Percentiles rank a stretch among this genome's conserved stretches.
phyloP scores from a whole-genome alignment of 2,329 filamentous ascomycete genomes.

The Beauveria scarabaeidicola region DNA sequence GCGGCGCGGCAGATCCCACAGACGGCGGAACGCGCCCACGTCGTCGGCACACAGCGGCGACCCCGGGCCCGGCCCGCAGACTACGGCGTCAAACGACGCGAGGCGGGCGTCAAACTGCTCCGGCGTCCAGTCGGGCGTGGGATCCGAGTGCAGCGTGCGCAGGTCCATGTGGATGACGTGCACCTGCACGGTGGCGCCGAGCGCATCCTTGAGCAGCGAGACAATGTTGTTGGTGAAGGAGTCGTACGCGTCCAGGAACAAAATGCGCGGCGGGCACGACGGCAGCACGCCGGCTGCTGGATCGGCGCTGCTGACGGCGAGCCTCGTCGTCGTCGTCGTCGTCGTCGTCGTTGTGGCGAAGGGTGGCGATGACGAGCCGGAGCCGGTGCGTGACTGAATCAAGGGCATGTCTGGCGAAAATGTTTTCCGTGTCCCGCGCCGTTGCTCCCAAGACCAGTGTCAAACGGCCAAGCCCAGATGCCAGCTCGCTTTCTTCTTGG shows the following conservation, averaged over 20 bases:
- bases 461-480: not conserved
- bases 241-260: slow-evolving; percentile 94
- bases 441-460: not conserved
- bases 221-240: slow-evolving; percentile 96
- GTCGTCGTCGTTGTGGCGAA: not conserved
- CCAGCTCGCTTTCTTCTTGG: no score
- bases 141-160: slow-evolving; percentile 58
- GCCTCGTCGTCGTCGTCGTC: not conserved
- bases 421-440: not conserved
- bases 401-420: slow-evolving; percentile 9
- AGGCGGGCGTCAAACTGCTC: slow-evolving; percentile 33
- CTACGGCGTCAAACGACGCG: slow-evolving; percentile 66
- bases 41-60: slow-evolving; percentile 63
- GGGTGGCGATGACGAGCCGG: slow-evolving; percentile 4
- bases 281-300: not conserved
- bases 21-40: slow-evolving; percentile 68
- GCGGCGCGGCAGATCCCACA: slow-evolving; percentile 60
- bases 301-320: not conserved
- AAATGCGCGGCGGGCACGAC: slow-evolving; percentile 39
- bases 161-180: slow-evolving; percentile 30
- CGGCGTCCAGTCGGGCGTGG: slow-evolving; percentile 34
- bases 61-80: slow-evolving; percentile 86
- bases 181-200: slow-evolving; percentile 57
- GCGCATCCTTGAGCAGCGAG: slow-evolving; percentile 62
- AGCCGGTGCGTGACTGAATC: slow-evolving; percentile 5